These are phyloP conservation scores for Eragrostis tef DNA, from an alignment of 202 grass and related monocot genomes.

Conservation along the genomic window DNA sequence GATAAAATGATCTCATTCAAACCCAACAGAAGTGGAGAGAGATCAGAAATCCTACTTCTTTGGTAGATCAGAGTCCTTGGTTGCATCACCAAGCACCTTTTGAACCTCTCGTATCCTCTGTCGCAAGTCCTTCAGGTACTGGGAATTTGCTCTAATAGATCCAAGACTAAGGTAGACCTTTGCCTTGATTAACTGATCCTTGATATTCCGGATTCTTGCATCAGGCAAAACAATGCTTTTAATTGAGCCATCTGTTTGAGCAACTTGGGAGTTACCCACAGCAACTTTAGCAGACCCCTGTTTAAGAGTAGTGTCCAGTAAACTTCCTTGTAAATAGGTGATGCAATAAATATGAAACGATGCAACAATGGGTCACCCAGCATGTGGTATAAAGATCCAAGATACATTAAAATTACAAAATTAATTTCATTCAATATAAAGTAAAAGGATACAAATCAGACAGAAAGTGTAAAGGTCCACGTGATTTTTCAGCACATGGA, in stretches of 20 bases:
- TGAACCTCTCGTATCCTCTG: slow-evolving; percentile 67
- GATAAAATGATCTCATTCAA: slow-evolving; percentile 27
- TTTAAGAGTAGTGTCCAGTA: slow-evolving; percentile 40
- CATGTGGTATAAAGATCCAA: slow-evolving; percentile 3
- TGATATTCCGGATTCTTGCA: slow-evolving; percentile 62
- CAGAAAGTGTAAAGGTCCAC: background rate
- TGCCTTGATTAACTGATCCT: slow-evolving; percentile 68
- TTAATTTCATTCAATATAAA: background rate
- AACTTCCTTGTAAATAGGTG: slow-evolving; percentile 55
- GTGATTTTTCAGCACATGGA: slow-evolving; percentile 19
- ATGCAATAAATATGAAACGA: slow-evolving; percentile 24
- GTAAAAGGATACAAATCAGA: background rate
- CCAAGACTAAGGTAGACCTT: slow-evolving; percentile 72
- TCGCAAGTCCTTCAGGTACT: slow-evolving; percentile 58
- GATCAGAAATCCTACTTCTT: slow-evolving; percentile 51
- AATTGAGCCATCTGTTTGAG: slow-evolving; percentile 39
- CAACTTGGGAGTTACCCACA: slow-evolving; percentile 32
- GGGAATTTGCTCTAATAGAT: slow-evolving; percentile 61
- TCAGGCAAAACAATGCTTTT: slow-evolving; percentile 43
- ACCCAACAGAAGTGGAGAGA: background rate
- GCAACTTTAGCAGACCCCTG: slow-evolving; percentile 30
- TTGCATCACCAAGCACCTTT: slow-evolving; percentile 70
- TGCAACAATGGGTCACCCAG: background rate
- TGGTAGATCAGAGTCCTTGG: slow-evolving; percentile 66
- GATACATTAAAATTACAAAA: background rate